Percentiles rank a stretch among this genome's conserved stretches.
These are phyloP conservation scores for Hsuehochloa calcarea DNA, from an alignment of 176 grass and related monocot species.

Conservation along the genomic window DNA sequence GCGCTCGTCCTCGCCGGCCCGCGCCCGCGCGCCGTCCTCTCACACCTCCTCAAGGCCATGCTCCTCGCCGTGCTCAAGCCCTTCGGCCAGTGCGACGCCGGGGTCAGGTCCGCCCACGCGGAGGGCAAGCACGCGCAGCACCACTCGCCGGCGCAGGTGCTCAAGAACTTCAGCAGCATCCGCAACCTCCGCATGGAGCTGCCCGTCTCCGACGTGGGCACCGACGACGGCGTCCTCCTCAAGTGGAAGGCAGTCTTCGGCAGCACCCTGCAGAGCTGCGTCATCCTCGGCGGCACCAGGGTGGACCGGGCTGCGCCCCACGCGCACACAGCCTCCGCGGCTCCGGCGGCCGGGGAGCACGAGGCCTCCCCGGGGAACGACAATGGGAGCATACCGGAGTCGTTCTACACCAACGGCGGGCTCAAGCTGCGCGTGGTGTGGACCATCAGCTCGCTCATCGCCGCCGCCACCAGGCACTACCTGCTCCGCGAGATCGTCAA, in stretches of 20 bases:
- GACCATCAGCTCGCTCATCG: slow-evolving; percentile 81
- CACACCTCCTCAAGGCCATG: slow-evolving; percentile 64
- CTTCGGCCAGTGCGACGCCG: slow-evolving; percentile 57
- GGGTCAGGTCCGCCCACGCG: neutral
- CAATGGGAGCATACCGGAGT: slow-evolving; percentile 64
- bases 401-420: slow-evolving; percentile 77
- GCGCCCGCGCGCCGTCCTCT: slow-evolving; percentile 49
- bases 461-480: slow-evolving; percentile 75
- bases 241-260: slow-evolving; percentile 76
- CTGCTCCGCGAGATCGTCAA: slow-evolving; percentile 79
- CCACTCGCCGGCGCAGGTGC: slow-evolving; percentile 76
- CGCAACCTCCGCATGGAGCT: slow-evolving; percentile 68
- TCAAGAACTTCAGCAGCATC: slow-evolving; percentile 72
- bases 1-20: slow-evolving; percentile 26
- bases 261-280: slow-evolving; percentile 64
- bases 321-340: neutral
- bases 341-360: neutral
- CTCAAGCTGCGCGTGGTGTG: slow-evolving; percentile 76
- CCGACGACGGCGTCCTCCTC: slow-evolving; percentile 53
- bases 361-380: slow-evolving; percentile 25
- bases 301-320: slow-evolving; percentile 21
- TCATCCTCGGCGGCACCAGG: slow-evolving; percentile 68
- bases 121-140: slow-evolving; percentile 39
- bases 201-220: slow-evolving; percentile 63
- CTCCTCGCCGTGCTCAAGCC: slow-evolving; percentile 61